These are phyloP conservation scores for Fraxinus quadrangulata DNA, from an alignment of 257 asterid species.

Conservation along the genomic window DNA sequence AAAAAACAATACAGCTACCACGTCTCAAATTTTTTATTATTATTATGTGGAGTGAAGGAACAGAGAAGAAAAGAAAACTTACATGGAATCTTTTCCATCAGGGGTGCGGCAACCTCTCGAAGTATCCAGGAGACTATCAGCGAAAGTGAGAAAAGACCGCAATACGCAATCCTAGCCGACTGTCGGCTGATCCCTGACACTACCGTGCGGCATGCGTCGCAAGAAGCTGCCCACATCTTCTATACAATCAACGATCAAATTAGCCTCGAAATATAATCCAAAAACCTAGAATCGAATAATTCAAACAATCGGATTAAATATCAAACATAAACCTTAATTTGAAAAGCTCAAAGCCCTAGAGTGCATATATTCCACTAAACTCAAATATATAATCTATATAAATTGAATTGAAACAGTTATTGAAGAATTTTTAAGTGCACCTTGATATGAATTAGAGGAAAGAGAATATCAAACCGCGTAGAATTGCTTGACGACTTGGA, in stretches of 20 bases:
- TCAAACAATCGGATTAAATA: neutral
- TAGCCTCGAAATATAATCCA: conserved; percentile 9
- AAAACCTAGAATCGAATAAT: neutral
- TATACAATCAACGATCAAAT: conserved; percentile 32
- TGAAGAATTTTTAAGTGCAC: conserved; percentile 6
- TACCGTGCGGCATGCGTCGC: conserved; percentile 72
- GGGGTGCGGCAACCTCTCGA: conserved; percentile 85
- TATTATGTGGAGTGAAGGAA: neutral
- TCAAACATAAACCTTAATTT: conserved; percentile 7
- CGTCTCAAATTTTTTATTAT: neutral
- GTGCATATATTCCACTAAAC: neutral
- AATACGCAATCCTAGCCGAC: conserved; percentile 85
- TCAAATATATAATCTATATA: neutral
- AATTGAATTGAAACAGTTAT: too few relatives aligned
- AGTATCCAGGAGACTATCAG: conserved; percentile 83
- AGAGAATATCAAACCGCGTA: conserved; percentile 4
- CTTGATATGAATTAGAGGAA: conserved; percentile 6
- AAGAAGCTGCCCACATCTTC: conserved; percentile 89
- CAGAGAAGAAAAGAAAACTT: conserved; percentile 14
- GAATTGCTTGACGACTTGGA: conserved; percentile 18
- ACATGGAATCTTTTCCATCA: conserved; percentile 87
- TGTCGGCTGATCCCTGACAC: conserved; percentile 83
- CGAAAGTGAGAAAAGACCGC: conserved; percentile 79
- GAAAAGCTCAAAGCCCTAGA: conserved; percentile 7
- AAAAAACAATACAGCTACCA: neutral